Conservation (phyloP, 208 protist species). For the Wallacemonas sp. region DNA sequence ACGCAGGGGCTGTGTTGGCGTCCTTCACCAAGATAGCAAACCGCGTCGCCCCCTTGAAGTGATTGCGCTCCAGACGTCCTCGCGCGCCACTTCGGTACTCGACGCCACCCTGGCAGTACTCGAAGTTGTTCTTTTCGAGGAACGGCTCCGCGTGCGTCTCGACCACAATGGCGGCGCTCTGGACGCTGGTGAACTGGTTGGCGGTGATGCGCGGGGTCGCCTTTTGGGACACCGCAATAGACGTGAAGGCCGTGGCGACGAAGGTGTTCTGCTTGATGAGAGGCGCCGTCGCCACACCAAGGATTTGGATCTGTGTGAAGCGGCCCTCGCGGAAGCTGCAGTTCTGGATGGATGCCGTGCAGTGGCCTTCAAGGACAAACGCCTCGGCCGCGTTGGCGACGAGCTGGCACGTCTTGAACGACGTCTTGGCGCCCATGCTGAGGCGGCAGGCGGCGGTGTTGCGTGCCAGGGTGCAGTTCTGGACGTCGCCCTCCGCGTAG, state of each 20-base stretch:
- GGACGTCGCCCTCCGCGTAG: constrained; percentile 25
- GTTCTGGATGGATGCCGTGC: constrained; percentile 9
- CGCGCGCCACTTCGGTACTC: constrained; percentile 16
- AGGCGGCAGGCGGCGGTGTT: constrained; percentile 27
- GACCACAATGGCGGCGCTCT: constrained; percentile 31
- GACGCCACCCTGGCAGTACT: constrained; percentile 25
- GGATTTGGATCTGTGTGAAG: constrained; percentile 18
- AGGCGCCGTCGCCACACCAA: constrained; percentile 17
- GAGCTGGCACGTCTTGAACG: constrained; percentile 23
- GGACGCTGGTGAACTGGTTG: constrained; percentile 28
- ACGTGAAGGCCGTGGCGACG: constrained; percentile 20
- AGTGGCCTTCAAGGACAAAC: constrained; percentile 17
- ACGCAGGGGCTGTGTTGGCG: background rate
- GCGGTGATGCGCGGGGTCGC: constrained; percentile 18
- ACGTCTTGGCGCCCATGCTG: constrained; percentile 18
- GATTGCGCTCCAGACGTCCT: constrained; percentile 23
- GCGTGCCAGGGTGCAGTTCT: constrained; percentile 25
- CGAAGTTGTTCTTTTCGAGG: constrained; percentile 28
- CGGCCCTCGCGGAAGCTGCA: constrained; percentile 32
- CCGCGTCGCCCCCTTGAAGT: constrained; percentile 20
- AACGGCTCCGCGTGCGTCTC: constrained; percentile 19
- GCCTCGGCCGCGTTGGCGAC: constrained; percentile 19
- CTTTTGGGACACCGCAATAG: constrained; percentile 13
- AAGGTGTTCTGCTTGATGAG: constrained; percentile 33
- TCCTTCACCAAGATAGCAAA: constrained; percentile 16